Percentiles rank a stretch among this genome's conserved stretches.
These are phyloP conservation scores for Sporothrix protearum DNA, from an alignment of 2,329 filamentous ascomycete genomes.

Conservation along the genomic window DNA sequence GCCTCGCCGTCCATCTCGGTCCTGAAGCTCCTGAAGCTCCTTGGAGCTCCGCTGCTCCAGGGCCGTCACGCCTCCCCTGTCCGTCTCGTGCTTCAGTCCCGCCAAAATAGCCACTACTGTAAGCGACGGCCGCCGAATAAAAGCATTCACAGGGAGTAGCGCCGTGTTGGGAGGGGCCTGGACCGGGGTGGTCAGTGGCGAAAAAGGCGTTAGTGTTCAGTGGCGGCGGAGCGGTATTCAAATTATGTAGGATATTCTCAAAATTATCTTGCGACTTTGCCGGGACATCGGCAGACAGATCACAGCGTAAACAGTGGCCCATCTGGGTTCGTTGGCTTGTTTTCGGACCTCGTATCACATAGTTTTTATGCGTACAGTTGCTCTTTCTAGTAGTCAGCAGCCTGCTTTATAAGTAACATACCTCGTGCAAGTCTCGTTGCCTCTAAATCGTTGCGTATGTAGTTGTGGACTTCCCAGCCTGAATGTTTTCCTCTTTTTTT, in stretches of 20 bases:
- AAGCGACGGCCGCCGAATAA: conserved; percentile 6
- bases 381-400: no score
- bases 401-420: no score
- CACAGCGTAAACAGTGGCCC: background rate
- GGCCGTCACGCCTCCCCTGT: background rate
- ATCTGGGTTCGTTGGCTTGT: background rate
- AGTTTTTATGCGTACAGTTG: no score
- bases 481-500: no score
- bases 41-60: background rate
- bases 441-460: background rate
- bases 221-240: background rate
- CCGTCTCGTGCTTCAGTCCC: background rate
- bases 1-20: background rate
- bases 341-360: no score
- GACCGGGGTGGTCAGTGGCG: background rate
- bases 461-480: background rate
- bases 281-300: background rate
- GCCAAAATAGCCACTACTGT: background rate
- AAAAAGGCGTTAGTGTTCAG: background rate
- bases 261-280: background rate
- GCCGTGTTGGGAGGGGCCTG: background rate
- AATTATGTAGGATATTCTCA: background rate
- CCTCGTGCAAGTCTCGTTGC: no score
- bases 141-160: conserved; percentile 2
- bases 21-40: conserved; percentile 11